Evolutionary conservation across 805 yeast species (phyloP), one percentile per base, ranked within the genome.

Genomic region (Candida andamanensis): DNA sequence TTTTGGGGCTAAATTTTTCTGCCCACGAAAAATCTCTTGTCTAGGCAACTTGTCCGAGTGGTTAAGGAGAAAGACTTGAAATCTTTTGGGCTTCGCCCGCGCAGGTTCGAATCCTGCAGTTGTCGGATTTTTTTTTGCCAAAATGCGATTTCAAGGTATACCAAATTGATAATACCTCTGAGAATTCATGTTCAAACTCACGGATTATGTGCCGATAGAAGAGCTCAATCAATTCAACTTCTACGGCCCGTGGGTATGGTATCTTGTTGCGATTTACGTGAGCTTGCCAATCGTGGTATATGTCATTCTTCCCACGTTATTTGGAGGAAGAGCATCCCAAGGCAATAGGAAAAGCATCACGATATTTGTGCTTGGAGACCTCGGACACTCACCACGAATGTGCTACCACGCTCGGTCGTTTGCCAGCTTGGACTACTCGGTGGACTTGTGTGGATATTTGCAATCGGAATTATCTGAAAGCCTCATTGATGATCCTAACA

Each of bases 351-450:
- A 68, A 40, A 72, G 85, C 32, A 78, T 85, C 5, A 69, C 83
- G 7, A 76, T 92, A 13, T 71, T 85, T 41, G 98, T 92, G 2
- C 61, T 92, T 13, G 98, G 98, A 2, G 97, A 90, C 51, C 52
- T 92, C 33, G 96, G 95, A 10, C 95, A 87, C 50, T 89, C 97
- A 0, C 98, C 98, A 5, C 68, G 98, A 38, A 92, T 90, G 83
- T 72, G 80, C 44, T 84, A 90, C 57, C 98, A 92, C 53, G 95
- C 95, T 0, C 60, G 68, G 36, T 80, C 90, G 33, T 78, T 92
- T 45, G 72, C 82, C n/a, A 55, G 67, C 19, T 56, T 63, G 12
- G 92, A 87, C 0, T 82, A 79, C 54, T 63, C 67, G 28, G 97
- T 92, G 4, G 85, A 81, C 36, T 55, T 92, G 20, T 83, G 95